These are phyloP conservation scores for Metschnikowia peoriensis DNA, from an alignment of 805 yeast species.

Conservation along the genomic window DNA sequence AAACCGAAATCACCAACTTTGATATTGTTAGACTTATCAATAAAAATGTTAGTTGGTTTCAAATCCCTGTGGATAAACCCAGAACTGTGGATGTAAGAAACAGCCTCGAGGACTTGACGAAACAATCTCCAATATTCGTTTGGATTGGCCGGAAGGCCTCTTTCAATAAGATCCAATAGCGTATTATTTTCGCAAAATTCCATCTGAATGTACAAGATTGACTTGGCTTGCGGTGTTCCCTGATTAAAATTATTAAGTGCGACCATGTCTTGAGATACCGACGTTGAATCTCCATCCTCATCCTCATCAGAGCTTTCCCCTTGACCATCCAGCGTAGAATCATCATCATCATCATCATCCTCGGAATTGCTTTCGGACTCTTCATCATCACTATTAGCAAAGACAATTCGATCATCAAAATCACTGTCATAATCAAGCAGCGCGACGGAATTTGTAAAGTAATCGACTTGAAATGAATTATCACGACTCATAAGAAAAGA, in stretches of 20 bases:
- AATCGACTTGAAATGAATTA: constrained; percentile 51
- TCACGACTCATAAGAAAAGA: constrained; percentile 20
- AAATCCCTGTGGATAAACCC: constrained; percentile 95
- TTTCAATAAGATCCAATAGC: constrained; percentile 71
- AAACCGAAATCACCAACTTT: constrained; percentile 97
- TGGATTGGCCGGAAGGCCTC: constrained; percentile 64
- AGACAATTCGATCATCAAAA: constrained; percentile 30
- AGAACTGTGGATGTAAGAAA: constrained; percentile 86
- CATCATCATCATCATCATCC: constrained; percentile 14
- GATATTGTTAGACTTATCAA: constrained; percentile 83
- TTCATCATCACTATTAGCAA: constrained; percentile 26
- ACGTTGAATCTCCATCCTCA: background rate
- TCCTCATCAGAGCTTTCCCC: background rate
- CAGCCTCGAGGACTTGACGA: constrained; percentile 84
- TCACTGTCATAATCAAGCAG: constrained; percentile 46
- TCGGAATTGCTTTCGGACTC: constrained; percentile 5
- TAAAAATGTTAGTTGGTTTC: constrained; percentile 93
- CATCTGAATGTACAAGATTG: constrained; percentile 93
- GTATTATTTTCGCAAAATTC: constrained; percentile 97
- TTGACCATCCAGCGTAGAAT: constrained; percentile 5
- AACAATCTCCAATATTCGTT: constrained; percentile 89
- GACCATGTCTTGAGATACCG: background rate
- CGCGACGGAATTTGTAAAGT: constrained; percentile 65
- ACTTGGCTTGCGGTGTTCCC: constrained; percentile 30
- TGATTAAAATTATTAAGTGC: background rate